phyloP scores from a whole-genome alignment of 2,329 filamentous ascomycete genomes.

The Xylariaceae sp. region DNA sequence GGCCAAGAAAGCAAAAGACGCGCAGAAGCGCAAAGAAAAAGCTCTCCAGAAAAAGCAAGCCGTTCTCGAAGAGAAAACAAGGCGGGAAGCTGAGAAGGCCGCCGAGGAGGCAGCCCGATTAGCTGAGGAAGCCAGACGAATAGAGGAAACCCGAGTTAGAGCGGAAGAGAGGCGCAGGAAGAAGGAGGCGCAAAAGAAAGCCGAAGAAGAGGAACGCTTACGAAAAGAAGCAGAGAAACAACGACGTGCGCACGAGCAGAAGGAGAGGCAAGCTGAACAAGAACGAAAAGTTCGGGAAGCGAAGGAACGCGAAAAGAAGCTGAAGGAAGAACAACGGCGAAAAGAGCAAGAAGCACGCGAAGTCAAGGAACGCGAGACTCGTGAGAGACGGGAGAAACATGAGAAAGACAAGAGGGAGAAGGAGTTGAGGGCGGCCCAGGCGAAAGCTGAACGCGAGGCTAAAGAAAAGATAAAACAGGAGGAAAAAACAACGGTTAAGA shows the following conservation, averaged over 20 bases:
- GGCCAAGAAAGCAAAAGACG: constrained; percentile 91
- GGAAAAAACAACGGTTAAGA: constrained; percentile 52
- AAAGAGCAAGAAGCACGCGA: constrained; percentile 81
- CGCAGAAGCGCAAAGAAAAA: constrained; percentile 95
- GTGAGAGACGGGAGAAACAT: constrained; percentile 63
- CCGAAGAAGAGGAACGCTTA: constrained; percentile 85
- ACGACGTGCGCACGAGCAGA: constrained; percentile 80
- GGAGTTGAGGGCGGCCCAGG: constrained; percentile 53
- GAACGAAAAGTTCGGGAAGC: constrained; percentile 84
- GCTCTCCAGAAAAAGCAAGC: constrained; percentile 86
- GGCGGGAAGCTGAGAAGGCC: constrained; percentile 85
- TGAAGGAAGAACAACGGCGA: constrained; percentile 81
- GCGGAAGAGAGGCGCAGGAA: constrained; percentile 92
- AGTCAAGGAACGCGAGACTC: constrained; percentile 69
- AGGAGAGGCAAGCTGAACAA: constrained; percentile 82
- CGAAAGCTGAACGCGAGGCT: constrained; percentile 55
- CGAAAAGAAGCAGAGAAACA: constrained; percentile 86
- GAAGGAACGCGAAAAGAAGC: constrained; percentile 82
- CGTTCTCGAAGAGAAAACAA: constrained; percentile 88
- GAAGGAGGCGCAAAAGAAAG: constrained; percentile 87
- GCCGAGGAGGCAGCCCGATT: constrained; percentile 81
- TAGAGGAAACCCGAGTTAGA: constrained; percentile 80
- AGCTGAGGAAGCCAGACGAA: constrained; percentile 77
- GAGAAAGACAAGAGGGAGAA: constrained; percentile 66
- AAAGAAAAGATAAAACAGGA: constrained; percentile 55